Evolutionary conservation across 2,329 filamentous ascomycete species (phyloP).

Genomic region (Fusarium oligoseptatum): DNA sequence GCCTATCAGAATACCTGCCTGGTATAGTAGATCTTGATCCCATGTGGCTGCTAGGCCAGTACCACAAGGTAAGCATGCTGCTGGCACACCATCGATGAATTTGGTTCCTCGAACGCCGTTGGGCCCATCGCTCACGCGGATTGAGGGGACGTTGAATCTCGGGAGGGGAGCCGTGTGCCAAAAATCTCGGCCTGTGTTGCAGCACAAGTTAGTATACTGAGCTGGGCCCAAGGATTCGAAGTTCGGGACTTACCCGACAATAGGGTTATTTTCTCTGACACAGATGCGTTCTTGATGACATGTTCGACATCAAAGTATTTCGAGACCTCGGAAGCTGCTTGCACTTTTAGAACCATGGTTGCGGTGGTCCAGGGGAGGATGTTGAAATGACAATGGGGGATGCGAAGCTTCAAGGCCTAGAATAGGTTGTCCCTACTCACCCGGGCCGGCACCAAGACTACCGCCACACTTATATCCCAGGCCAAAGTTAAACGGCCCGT

Average conservation of each 20-base stretch:
- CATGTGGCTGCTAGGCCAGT: conserved; percentile 31
- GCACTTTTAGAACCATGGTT: neutral
- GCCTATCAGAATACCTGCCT: conserved; percentile 17
- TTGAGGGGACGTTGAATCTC: neutral
- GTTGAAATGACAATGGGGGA: neutral
- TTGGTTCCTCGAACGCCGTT: neutral
- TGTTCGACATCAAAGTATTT: conserved; percentile 2
- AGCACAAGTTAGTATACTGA: neutral
- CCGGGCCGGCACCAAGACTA: neutral
- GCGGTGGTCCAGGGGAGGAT: neutral
- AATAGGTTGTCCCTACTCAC: neutral
- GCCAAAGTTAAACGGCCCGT: neutral
- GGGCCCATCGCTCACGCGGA: neutral
- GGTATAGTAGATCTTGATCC: conserved; percentile 15
- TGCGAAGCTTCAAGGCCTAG: neutral
- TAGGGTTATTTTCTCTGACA: conserved; percentile 11
- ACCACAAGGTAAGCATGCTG: conserved; percentile 1
- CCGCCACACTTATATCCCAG: neutral
- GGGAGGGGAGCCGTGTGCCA: conserved; percentile 20
- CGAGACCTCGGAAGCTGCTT: too few species aligned
- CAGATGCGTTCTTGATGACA: conserved; percentile 15
- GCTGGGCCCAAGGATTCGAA: neutral
- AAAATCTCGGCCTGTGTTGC: conserved; percentile 10
- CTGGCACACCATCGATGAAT: conserved; percentile 8
- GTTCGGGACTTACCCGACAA: conserved; percentile 4